Percentiles rank a stretch among this genome's conserved stretches.
Evolutionary conservation across 1,284 basidiomycete genomes (phyloP).

Genomic region (Boletus sp.): DNA sequence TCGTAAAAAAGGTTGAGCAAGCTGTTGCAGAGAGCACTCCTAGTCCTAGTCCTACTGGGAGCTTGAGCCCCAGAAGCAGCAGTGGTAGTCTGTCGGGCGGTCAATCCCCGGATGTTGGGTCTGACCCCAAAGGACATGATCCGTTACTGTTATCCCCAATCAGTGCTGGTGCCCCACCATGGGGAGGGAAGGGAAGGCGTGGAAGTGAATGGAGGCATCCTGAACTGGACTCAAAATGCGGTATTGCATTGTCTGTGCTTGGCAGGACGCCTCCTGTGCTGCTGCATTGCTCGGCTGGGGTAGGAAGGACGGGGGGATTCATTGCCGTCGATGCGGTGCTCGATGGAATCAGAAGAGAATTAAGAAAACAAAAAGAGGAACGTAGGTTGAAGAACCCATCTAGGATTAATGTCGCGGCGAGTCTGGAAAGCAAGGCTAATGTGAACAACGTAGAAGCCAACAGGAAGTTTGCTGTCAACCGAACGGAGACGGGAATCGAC

Average conservation of each 20-base stretch:
- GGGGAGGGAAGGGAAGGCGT: constrained; percentile 26
- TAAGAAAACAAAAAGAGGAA: constrained; percentile 42
- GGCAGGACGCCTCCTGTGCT: constrained; percentile 58
- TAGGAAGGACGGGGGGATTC: constrained; percentile 90
- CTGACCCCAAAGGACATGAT: constrained; percentile 13
- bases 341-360: constrained; percentile 73
- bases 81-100: constrained; percentile 20
- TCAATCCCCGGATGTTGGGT: constrained; percentile 23
- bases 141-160: constrained; percentile 22
- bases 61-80: constrained; percentile 26
- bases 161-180: constrained; percentile 12
- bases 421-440: not conserved
- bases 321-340: constrained; percentile 88
- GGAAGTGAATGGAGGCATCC: constrained; percentile 35
- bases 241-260: constrained; percentile 52
- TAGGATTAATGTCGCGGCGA: not conserved
- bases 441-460: constrained; percentile 2
- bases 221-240: constrained; percentile 51
- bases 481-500: constrained; percentile 10
- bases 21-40: constrained; percentile 48
- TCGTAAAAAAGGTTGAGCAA: constrained; percentile 68
- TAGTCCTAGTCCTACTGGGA: constrained; percentile 42
- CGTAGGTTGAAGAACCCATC: constrained; percentile 12
- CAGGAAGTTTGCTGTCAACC: constrained; percentile 8
- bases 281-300: constrained; percentile 87